Evolutionary conservation across 345 rosid genomes (phyloP).

Genomic region (Limnanthes douglasii): DNA sequence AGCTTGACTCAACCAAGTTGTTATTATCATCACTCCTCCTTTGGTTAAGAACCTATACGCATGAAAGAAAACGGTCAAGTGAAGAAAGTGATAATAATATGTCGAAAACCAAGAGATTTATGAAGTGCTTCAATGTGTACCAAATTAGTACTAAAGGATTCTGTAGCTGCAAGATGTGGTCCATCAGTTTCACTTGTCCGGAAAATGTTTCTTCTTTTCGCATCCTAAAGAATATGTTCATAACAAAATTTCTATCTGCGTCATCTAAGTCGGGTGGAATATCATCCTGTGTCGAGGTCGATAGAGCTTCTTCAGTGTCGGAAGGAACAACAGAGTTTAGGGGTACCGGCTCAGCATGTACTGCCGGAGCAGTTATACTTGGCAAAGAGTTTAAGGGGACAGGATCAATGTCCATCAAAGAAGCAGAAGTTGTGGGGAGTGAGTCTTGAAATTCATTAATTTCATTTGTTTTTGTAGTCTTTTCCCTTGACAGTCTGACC

Average conservation of each 20-base stretch:
- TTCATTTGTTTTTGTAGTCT: constrained; percentile 24
- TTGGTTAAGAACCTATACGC: constrained; percentile 64
- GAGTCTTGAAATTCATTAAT: constrained; percentile 12
- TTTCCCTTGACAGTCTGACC: constrained; percentile 70
- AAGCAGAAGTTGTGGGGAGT: constrained; percentile 9
- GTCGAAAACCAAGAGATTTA: constrained; percentile 2
- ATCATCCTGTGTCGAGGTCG: constrained; percentile 37
- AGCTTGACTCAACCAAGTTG: constrained; percentile 90
- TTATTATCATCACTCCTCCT: constrained; percentile 90
- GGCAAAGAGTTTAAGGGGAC: constrained; percentile 14
- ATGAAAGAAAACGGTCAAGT: constrained; percentile 6
- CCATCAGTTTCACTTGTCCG: constrained; percentile 89
- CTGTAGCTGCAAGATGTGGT: constrained; percentile 80
- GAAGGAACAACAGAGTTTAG: constrained; percentile 23
- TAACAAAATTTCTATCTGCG: constrained; percentile 53
- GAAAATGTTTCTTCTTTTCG: constrained; percentile 76
- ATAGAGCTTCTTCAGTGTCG: constrained; percentile 32
- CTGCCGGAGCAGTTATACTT: constrained; percentile 15
- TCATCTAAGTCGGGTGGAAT: constrained; percentile 42
- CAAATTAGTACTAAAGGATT: constrained; percentile 59
- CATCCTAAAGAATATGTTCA: constrained; percentile 51
- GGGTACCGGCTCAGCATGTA: constrained; percentile 33
- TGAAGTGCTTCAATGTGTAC: constrained; percentile 21
- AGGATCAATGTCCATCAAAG: constrained; percentile 8
- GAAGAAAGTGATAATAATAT: constrained; percentile 1